Evolutionary conservation across 2,329 filamentous ascomycete species (phyloP), one percentile per base, ranked within the genome.

Genomic region (Xylariaceae sp.): DNA sequence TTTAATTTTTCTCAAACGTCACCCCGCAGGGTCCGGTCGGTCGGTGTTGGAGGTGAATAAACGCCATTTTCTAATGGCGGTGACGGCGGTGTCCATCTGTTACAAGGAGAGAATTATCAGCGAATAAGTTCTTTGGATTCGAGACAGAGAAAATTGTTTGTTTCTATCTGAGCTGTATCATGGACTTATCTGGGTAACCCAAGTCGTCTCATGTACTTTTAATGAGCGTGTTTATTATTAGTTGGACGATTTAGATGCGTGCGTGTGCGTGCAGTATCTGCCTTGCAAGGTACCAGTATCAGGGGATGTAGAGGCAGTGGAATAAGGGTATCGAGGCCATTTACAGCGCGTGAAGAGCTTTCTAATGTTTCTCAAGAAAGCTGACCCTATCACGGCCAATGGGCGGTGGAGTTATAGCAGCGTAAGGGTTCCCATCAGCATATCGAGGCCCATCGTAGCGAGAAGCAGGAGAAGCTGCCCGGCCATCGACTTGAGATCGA

Each of bases 361-460:
- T 23, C 37, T 39, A 13, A 15, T 42, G 2, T 47, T 53, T 49
- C 18, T 39, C 13, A 37, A n/a, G 30, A 39, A 15, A 42, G 9
- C 44, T 57, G 11, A 17, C 50, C 69, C 73, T 73, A 62, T 73
- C 71, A 56, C 73, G 71, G 8, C 71, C 73, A 55, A 73, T 66
- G 58, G 75, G 73, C 62, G 75, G 75, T 6, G 77, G 73, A 47
- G 79, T 76, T 54, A 82, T 68, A 49, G 74, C 68, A 49, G 74
- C 69, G 65, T 81, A 81, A 2, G 79, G 75, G 61, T 79, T 79
- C 56, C 75, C 78, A 62, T 81, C 78, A 51, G 73, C 68, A 66
- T 80, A 80, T 61, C 70, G 77, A 57, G 78, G 77, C 55, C 74
- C 76, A 47, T 76, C 70, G 62, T 75, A 73, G 62, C 73, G 74